phyloP scores from a whole-genome alignment of 331 rosid species.

The Phaseolus coccineus region DNA sequence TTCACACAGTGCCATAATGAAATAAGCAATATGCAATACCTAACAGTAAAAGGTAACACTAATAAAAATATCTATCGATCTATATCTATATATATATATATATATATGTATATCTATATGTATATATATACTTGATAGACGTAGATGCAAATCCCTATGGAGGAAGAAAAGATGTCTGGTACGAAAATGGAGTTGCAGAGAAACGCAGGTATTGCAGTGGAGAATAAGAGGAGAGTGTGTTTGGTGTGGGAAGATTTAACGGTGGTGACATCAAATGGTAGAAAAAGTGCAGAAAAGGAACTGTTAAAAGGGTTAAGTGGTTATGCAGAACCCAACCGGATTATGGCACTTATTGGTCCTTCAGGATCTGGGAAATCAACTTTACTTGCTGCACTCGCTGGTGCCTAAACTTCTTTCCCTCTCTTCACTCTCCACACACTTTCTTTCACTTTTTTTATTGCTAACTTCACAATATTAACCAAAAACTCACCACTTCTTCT shows the following conservation, averaged over 20 bases:
- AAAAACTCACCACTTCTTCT: too few species aligned
- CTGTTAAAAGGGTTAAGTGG: slow-evolving; percentile 63
- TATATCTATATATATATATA: neutral
- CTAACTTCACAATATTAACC: too few species aligned
- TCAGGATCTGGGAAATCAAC: slow-evolving; percentile 83
- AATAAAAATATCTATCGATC: neutral
- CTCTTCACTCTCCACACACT: neutral
- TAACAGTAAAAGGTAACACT: neutral
- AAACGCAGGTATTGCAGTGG: neutral
- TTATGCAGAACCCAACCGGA: slow-evolving; percentile 68
- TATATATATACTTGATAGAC: neutral
- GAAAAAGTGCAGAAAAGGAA: slow-evolving; percentile 53
- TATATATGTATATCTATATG: neutral
- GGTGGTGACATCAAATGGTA: slow-evolving; percentile 53
- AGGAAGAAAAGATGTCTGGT: neutral
- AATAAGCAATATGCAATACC: neutral
- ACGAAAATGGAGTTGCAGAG: slow-evolving; percentile 14
- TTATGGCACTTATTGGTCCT: slow-evolving; percentile 79
- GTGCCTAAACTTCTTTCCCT: slow-evolving; percentile 39
- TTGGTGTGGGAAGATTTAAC: slow-evolving; percentile 70
- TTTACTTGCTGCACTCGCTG: slow-evolving; percentile 70
- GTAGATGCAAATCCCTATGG: too few species aligned
- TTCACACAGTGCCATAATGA: neutral
- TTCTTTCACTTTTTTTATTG: too few species aligned
- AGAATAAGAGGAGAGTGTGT: slow-evolving; percentile 31